A percentile compares a stretch with the other conserved stretches of the same genome.
These are phyloP conservation scores for Coniferiporia sulphurascens DNA, from an alignment of 1,284 basidiomycete species.

Conservation along the genomic window DNA sequence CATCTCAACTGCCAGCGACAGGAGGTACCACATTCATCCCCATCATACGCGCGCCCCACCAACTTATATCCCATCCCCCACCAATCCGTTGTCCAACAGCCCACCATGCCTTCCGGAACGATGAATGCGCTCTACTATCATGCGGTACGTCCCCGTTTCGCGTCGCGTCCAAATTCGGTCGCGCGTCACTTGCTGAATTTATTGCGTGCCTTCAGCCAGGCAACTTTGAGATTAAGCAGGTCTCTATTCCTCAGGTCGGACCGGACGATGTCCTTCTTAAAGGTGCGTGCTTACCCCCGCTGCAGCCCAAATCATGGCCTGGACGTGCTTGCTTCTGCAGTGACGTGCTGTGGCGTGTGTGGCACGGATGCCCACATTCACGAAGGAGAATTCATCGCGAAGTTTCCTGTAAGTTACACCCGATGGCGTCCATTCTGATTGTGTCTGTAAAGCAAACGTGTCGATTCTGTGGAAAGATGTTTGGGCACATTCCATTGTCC, in stretches of 20 bases:
- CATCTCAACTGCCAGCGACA: too few species aligned
- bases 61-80: background rate
- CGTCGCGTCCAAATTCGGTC: background rate
- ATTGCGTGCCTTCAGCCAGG: constrained; percentile 40
- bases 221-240: constrained; percentile 57
- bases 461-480: too few species aligned
- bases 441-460: background rate
- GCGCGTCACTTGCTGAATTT: constrained; percentile 17
- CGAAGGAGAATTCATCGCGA: constrained; percentile 73
- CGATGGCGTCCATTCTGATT: background rate
- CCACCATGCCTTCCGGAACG: constrained; percentile 27
- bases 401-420: constrained; percentile 45
- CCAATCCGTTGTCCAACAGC: background rate
- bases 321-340: background rate
- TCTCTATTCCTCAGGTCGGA: constrained; percentile 55
- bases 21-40: too few species aligned
- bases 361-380: constrained; percentile 78
- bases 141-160: constrained; percentile 28
- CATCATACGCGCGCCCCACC: too few species aligned
- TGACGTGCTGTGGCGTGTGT: constrained; percentile 48
- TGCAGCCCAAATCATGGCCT: background rate
- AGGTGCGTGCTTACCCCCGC: constrained; percentile 34
- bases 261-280: constrained; percentile 70
- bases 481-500: too few species aligned
- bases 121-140: constrained; percentile 58